Conservation (phyloP, 2,329 filamentous ascomycete species). For the Neonectria sp. region DNA sequence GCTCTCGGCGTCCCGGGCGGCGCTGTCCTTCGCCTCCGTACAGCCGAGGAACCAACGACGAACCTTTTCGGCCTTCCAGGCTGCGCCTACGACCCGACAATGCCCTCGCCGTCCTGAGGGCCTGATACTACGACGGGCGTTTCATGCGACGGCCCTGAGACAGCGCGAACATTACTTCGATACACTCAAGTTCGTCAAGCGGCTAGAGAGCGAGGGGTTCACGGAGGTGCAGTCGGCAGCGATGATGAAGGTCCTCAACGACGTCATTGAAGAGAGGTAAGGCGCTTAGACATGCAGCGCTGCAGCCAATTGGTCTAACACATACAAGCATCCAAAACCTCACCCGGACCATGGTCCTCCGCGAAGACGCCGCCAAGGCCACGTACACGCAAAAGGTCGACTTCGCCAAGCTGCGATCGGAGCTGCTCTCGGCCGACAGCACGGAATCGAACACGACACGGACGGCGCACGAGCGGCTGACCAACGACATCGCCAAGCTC, state of each 20-base stretch:
- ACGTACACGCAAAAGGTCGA: slow-evolving; percentile 93
- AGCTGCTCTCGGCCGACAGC: slow-evolving; percentile 91
- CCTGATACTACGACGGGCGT: slow-evolving; percentile 60
- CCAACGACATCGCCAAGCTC: slow-evolving; percentile 95
- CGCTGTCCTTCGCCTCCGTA: slow-evolving; percentile 39
- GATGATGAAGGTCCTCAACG: slow-evolving; percentile 98
- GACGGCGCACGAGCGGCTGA: slow-evolving; percentile 90
- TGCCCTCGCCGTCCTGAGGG: slow-evolving; percentile 32
- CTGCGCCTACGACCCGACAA: slow-evolving; percentile 31
- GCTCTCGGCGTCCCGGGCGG: slow-evolving; percentile 44
- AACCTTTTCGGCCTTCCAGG: slow-evolving; percentile 41
- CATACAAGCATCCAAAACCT: slow-evolving; percentile 88
- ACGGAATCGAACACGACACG: slow-evolving; percentile 92
- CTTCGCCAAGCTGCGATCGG: slow-evolving; percentile 96
- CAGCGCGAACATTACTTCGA: slow-evolving; percentile 94
- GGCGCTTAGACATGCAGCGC: neutral
- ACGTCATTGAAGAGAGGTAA: slow-evolving; percentile 95
- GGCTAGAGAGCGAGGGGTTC: slow-evolving; percentile 91
- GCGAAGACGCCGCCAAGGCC: slow-evolving; percentile 90
- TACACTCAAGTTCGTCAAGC: slow-evolving; percentile 96
- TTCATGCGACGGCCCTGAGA: slow-evolving; percentile 75
- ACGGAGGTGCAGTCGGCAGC: slow-evolving; percentile 95
- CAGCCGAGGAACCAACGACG: slow-evolving; percentile 35
- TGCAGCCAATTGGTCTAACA: slow-evolving; percentile 21
- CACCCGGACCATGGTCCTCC: slow-evolving; percentile 96